Base-by-base conservation (phyloP, 1,284 basidiomycete genomes). In the Melanopsichium pennsylvanicum region DNA sequence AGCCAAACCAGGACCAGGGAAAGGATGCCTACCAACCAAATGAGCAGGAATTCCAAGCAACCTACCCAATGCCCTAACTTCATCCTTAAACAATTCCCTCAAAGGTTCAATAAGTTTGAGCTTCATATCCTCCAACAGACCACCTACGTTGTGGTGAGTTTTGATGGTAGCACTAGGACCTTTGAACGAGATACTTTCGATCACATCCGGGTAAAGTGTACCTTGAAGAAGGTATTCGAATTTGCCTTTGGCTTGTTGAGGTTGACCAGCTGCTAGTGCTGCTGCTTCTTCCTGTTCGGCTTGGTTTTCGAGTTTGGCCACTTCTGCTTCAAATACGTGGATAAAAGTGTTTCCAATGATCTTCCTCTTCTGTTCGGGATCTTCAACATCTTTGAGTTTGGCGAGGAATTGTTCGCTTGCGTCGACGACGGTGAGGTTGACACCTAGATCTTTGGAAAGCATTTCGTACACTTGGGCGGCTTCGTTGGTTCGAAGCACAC, bases 301-400 rank as follows among this genome's bases (percentile, higher is more conserved):
- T n/a, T 84, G 85, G 15, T 88, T 88, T 82, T 98, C 96, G 49
- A 97, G 87, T 83, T 91, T 92, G 54, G 88, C 85, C 1, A 94
- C 96, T 82, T 98, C 91, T 21, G 86, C 88, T 82, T 98, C 95
- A 73, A 99, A 99, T 7, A 98, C 89, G 81, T 97, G 89, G 84
- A 99, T 97, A 80, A 99, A 99, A 0, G 94, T 97, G 85, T 97
- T 97, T 18, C 96, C 96, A 76, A 98, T 98, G 72, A 98, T 94
- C 84, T 95, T 97, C 63, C 96, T 89, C 84, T 98, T 99, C 82
- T 89, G 85, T 82, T 99, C 96, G 0, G 96, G 96, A 81, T 99
- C 96, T 80, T 96, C 91, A 40, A 99, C 85, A 25, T 90, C 93
- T 64, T 89, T 87, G 29, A 99, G 87, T 35, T 90, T 88, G n/a